Evolutionary conservation across 352 stramenopile genomes (phyloP).

Genomic region (Pythium oligandrum): DNA sequence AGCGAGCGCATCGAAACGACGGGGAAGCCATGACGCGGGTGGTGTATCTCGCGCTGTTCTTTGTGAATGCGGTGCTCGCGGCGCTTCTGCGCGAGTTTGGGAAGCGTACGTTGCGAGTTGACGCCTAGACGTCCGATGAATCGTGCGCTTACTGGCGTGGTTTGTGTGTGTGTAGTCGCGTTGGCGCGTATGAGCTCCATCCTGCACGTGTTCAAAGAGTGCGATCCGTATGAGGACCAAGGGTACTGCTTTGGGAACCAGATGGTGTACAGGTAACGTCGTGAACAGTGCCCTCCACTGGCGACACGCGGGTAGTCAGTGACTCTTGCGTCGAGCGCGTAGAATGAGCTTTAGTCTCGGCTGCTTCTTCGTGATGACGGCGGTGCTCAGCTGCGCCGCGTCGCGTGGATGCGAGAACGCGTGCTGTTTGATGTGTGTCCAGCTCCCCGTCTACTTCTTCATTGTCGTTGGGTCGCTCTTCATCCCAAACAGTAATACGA

Average conservation of each 20-base stretch:
- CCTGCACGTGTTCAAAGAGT: slow-evolving; percentile 42
- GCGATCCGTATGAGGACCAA: slow-evolving; percentile 23
- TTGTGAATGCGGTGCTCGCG: slow-evolving; percentile 44
- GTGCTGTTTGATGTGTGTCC: slow-evolving; percentile 63
- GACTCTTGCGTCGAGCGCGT: neutral
- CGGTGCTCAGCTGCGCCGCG: slow-evolving; percentile 41
- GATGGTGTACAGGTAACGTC: slow-evolving; percentile 48
- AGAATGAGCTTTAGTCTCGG: slow-evolving; percentile 69
- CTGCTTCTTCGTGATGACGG: slow-evolving; percentile 60
- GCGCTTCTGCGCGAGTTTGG: slow-evolving; percentile 57
- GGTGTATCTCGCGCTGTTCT: slow-evolving; percentile 68
- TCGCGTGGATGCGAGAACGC: slow-evolving; percentile 47
- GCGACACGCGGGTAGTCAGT: too few species aligned
- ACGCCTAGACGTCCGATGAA: too few species aligned
- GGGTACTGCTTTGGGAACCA: slow-evolving; percentile 67
- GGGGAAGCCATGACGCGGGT: slow-evolving; percentile 11
- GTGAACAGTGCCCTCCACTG: too few species aligned
- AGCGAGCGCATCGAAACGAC: too few species aligned
- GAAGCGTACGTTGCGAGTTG: slow-evolving; percentile 26
- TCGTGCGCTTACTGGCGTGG: neutral
- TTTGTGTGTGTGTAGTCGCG: slow-evolving; percentile 1
- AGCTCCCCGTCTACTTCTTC: slow-evolving; percentile 51
- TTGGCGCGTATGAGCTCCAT: slow-evolving; percentile 30
- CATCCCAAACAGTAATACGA: slow-evolving; percentile 46
- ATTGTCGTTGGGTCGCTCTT: slow-evolving; percentile 58